Base-by-base conservation (phyloP, 768 basidiomycete genomes). In the Dioszegia aurantiaca region DNA sequence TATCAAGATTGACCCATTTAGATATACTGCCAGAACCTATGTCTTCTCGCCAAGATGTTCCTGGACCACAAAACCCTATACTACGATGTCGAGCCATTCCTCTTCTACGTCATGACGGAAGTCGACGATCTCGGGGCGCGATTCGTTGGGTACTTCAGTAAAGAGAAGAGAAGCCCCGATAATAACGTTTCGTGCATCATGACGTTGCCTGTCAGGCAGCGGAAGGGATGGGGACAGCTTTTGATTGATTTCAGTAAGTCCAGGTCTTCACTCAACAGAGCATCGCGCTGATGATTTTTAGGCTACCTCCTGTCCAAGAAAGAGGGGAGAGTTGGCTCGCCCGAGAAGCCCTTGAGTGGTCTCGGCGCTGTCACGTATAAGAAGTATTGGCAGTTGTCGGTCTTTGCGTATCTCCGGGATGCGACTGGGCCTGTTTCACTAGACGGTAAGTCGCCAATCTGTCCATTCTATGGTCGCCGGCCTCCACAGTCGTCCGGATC, bases 161-260 rank as follows among this genome's bases (percentile, higher is more conserved):
- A 99, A 77, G 95, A 99, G 82, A 99, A 99, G 80, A 82, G 90
- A 52, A 93, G 90, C 74, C 87, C 87, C 55, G 92, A 91, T 71
- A 92, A 91, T 77, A 99, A 99, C 79, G 86, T 99, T 65, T 94
- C 91, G 77, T 99, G 95, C 80, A 99, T 99, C 73, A 97, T 99
- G 93, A 98, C 95, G 17, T 80, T 99, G 19, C 95, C 95, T 1
- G 88, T 97, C 37, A 80, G 92, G 63, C 94, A 97, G 77, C 80
- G 94, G 62, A 86, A 88, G 77, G 95, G 95, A 0, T 99, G 94
- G 93, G 95, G 95, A 12, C 90, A 91, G 77, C 82, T 90, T 55
- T 82, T 99, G 67, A 98, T 99, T 67, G 95, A 98, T 78, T 98
- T 99, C 79, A 99, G 94, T 97, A 73, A 71, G 90, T 83, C 3